phyloP scores from a whole-genome alignment of 805 yeast species.

The Jamesozyma spencerorum region DNA sequence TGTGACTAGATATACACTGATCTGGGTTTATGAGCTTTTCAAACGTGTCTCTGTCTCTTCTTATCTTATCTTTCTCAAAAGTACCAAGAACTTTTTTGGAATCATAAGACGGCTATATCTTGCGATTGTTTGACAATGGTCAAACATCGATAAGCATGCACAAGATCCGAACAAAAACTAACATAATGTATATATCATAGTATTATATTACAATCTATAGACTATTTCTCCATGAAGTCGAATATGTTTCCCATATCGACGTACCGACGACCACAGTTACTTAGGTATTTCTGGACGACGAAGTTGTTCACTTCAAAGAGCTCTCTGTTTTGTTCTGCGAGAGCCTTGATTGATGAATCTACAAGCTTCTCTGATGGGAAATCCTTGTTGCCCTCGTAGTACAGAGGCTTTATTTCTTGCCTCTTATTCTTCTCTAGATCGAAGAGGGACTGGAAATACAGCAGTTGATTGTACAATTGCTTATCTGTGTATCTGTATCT shows the following conservation, averaged over 20 bases:
- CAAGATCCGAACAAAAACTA: too few species aligned
- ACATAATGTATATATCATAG: too few species aligned
- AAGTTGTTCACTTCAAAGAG: slow-evolving; percentile 44
- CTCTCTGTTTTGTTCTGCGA: slow-evolving; percentile 71
- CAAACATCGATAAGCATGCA: too few species aligned
- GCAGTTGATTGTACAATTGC: slow-evolving; percentile 74
- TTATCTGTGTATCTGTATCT: slow-evolving; percentile 66
- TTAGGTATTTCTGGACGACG: slow-evolving; percentile 63
- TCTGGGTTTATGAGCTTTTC: not conserved
- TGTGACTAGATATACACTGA: too few species aligned
- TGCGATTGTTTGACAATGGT: too few species aligned
- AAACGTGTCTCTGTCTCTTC: too few species aligned
- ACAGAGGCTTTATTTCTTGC: slow-evolving; percentile 45
- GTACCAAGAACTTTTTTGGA: too few species aligned
- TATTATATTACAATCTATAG: not conserved
- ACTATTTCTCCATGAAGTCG: slow-evolving; percentile 39
- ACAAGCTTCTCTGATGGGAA: slow-evolving; percentile 28
- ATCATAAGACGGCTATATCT: too few species aligned
- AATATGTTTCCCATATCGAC: slow-evolving; percentile 82
- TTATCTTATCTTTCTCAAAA: too few species aligned
- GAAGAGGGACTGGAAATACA: slow-evolving; percentile 69
- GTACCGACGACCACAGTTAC: slow-evolving; percentile 78
- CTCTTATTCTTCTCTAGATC: slow-evolving; percentile 71
- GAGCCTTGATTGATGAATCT: slow-evolving; percentile 54
- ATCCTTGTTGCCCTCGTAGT: slow-evolving; percentile 29